Evolutionary conservation across 257 asterid genomes (phyloP), one percentile per base, ranked within the genome.

Genomic region (Hygrophila difformis): DNA sequence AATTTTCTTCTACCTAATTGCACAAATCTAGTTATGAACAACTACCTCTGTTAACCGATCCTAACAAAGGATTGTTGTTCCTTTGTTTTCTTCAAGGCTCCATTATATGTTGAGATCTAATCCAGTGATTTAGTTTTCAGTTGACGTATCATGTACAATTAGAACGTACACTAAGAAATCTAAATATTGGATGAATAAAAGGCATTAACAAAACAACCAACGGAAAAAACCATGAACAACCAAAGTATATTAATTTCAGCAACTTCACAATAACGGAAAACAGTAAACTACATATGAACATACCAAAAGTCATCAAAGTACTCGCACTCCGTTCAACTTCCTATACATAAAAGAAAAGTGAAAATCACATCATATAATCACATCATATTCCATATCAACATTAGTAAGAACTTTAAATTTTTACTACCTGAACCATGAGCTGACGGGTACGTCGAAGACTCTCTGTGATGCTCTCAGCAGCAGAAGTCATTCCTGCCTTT

Each of bases 401-500:
- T 9, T 39, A 45, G 2, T 8, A 19, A 59, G 53, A 55, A 15
- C 12, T 14, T n/a, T 18, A 11, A 18, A n/a, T n/a, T 13, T 48
- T 24, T 13, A 77, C 65, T 21, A 85, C 98, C 93, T 91, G 96
- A 74, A 82, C 93, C 98, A 91, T 86, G 66, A 91, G 75, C 65
- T 91, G 95, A 18, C 96, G 92, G 59, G 92, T 79, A 45, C 94
- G 95, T 1, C 95, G 74, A 48, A 91, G 95, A 72, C 96, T 82
- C 61, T 86, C 96, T 17, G 98, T 91, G 62, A 91, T 80, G 63
- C 81, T 76, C 79, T 86, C 98, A 61, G 98, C 85, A 39, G 98
- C 95, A 71, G 96, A 75, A 60, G 96, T 91, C 96, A 91, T 80
- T 56, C 96, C 95, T 54, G 94, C 87, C 74, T 69, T 82, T 33